Evolutionary conservation across 495 filamentous ascomycete genomes (phyloP), one percentile per base, ranked within the genome.

Genomic region (Penicillium arizonense): DNA sequence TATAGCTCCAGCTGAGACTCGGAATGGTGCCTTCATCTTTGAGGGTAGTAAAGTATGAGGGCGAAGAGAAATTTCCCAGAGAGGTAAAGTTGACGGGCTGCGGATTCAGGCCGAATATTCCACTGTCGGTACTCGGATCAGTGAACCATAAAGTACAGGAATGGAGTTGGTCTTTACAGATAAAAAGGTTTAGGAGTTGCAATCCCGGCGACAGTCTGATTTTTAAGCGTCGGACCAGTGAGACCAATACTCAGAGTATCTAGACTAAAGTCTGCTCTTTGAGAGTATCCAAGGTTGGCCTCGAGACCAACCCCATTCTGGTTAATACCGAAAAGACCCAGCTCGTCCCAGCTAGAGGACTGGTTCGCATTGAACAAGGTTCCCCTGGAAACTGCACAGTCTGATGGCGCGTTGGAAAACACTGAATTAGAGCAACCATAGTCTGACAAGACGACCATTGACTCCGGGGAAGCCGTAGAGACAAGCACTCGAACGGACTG

Each of bases 1-100:
- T 87, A 59, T 83, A 88, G 41, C 83, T 84, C 59, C 85, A 88
- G 55, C 77, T 83, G 38, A 84, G 73, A 45, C 81, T 85, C 23
- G 83, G 80, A 48, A 86, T 83, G 2, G 52, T 54, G 26, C 79
- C 79, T 44, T 72, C 65, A 36, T 74, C 66, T 46, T 81, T 68
- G 32, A 79, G 45, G 4, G 47, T 56, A 1, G 51, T 61, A 35
- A 64, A n/a, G 18, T 56, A 58, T 3, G 61, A 61, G 11, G 58
- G 46, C 32, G 58, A 61, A 18, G 58, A 61, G 24, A 39, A 47
- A 21, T 61, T 61, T 42, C 58, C 55, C 14, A 61, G 14, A 4
- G 58, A 50, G 16, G 39, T 57, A 28, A 61, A 47, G 12, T 61
- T 61, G 35, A 61, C 28, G 2, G 55, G 58, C 32, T 61, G 55